A percentile compares a stretch with the other conserved stretches of the same genome.
Evolutionary conservation across 2,329 filamentous ascomycete species (phyloP).

Genomic region (Penicillium glabrum): DNA sequence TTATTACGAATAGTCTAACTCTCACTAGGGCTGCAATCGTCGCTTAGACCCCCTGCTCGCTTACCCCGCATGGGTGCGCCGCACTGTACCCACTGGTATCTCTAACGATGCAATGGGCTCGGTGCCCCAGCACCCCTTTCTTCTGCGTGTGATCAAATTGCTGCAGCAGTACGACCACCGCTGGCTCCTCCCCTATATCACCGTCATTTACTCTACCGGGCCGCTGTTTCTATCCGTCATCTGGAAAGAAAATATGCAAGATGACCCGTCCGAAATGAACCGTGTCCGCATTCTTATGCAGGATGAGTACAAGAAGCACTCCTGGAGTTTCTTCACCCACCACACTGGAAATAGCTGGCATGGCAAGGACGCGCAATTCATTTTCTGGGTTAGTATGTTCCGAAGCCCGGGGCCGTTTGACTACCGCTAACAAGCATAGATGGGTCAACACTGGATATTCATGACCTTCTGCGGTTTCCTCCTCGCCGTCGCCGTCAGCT

Average conservation of each 20-base stretch:
- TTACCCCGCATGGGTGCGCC: slow-evolving; percentile 69
- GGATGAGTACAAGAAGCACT: slow-evolving; percentile 66
- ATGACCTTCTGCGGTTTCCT: too few species aligned
- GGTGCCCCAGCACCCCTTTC: slow-evolving; percentile 71
- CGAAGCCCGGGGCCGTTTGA: too few species aligned
- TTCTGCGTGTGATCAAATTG: slow-evolving; percentile 66
- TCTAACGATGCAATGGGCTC: slow-evolving; percentile 79
- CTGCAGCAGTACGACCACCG: slow-evolving; percentile 67
- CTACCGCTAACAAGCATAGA: too few species aligned
- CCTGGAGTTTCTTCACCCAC: slow-evolving; percentile 72
- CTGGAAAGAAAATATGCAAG: slow-evolving; percentile 70
- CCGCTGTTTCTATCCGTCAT: slow-evolving; percentile 74
- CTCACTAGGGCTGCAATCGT: slow-evolving; percentile 63
- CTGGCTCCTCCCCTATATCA: slow-evolving; percentile 71
- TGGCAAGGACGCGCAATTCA: slow-evolving; percentile 61
- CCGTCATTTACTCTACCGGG: slow-evolving; percentile 76
- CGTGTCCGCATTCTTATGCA: slow-evolving; percentile 68
- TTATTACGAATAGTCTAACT: not conserved
- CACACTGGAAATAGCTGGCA: slow-evolving; percentile 67
- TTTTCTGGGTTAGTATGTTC: slow-evolving; percentile 57
- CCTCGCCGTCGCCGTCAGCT: too few species aligned
- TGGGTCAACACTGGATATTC: too few species aligned
- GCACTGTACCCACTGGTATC: slow-evolving; percentile 73
- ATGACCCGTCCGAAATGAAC: slow-evolving; percentile 41
- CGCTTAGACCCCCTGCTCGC: slow-evolving; percentile 66